Conservation (phyloP, 768 basidiomycete genomes). For the Kockovaella imperatae region DNA sequence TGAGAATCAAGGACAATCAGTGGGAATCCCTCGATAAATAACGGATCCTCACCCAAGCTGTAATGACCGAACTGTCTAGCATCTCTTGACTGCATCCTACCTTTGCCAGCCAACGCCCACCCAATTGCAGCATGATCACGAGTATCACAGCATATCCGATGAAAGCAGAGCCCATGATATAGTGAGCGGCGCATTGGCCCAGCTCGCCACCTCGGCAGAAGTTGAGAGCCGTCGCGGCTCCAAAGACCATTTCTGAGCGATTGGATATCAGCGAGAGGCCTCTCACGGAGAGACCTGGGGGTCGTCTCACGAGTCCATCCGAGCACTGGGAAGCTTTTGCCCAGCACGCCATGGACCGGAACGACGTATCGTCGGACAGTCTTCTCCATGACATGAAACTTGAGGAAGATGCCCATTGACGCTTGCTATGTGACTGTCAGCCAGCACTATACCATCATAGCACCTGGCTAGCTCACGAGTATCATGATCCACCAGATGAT, state of each 20-base stretch:
- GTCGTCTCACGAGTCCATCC: slow-evolving; percentile 60
- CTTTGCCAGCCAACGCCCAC: slow-evolving; percentile 59
- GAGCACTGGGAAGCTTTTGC: slow-evolving; percentile 72
- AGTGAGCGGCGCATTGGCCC: slow-evolving; percentile 61
- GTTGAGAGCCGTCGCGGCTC: slow-evolving; percentile 58
- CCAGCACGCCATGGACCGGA: slow-evolving; percentile 64
- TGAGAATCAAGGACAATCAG: slow-evolving; percentile 4
- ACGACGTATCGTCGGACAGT: slow-evolving; percentile 64
- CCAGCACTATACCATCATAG: background rate
- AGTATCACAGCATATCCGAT: slow-evolving; percentile 78
- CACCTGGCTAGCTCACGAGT: slow-evolving; percentile 48
- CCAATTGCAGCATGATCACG: slow-evolving; percentile 66
- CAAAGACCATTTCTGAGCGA: slow-evolving; percentile 64
- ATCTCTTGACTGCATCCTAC: slow-evolving; percentile 43
- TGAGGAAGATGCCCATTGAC: slow-evolving; percentile 74
- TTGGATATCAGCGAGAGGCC: background rate
- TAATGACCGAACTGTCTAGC: slow-evolving; percentile 45
- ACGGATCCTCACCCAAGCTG: slow-evolving; percentile 37
- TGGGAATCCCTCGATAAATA: background rate
- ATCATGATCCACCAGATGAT: slow-evolving; percentile 53
- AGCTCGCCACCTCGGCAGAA: slow-evolving; percentile 72
- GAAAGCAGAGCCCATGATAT: slow-evolving; percentile 65
- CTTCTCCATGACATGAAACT: slow-evolving; percentile 77
- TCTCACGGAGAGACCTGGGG: background rate
- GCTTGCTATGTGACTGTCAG: slow-evolving; percentile 51